A percentile compares a stretch with the other conserved stretches of the same genome.
Evolutionary conservation across 306 rosid genomes (phyloP).

Genomic region (Rosa persica): DNA sequence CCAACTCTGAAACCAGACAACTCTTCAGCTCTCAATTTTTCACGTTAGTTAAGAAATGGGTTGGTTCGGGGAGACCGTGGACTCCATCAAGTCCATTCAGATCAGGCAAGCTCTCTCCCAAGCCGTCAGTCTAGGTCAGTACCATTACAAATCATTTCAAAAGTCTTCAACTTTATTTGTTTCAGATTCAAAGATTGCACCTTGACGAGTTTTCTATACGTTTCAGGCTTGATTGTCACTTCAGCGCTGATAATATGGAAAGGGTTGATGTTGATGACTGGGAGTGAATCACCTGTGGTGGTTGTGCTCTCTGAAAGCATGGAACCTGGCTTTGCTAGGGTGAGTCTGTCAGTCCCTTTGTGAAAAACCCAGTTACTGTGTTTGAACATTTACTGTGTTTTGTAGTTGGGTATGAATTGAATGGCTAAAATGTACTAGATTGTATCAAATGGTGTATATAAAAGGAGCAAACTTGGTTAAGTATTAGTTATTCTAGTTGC

Average conservation of each 20-base stretch:
- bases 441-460: not conserved
- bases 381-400: not conserved
- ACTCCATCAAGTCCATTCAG: constrained; percentile 56
- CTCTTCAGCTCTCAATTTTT: not conserved
- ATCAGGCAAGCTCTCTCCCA: constrained; percentile 51
- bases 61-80: constrained; percentile 43
- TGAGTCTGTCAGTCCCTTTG: constrained; percentile 21
- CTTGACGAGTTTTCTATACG: not conserved
- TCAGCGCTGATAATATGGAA: constrained; percentile 76
- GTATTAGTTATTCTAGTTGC: not conserved
- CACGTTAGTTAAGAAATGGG: constrained; percentile 42
- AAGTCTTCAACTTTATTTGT: not conserved
- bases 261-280: constrained; percentile 60
- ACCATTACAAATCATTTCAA: not conserved
- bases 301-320: constrained; percentile 84
- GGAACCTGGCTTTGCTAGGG: constrained; percentile 90
- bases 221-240: constrained; percentile 63
- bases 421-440: not conserved
- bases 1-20: not conserved
- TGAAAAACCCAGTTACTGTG: not conserved
- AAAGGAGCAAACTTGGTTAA: not conserved
- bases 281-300: constrained; percentile 78
- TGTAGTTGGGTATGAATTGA: not conserved
- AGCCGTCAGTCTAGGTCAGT: constrained; percentile 55
- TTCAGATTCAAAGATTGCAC: constrained; percentile 6